phyloP scores from a whole-genome alignment of 345 rosid genomes.

The Gossypium ekmanianum region DNA sequence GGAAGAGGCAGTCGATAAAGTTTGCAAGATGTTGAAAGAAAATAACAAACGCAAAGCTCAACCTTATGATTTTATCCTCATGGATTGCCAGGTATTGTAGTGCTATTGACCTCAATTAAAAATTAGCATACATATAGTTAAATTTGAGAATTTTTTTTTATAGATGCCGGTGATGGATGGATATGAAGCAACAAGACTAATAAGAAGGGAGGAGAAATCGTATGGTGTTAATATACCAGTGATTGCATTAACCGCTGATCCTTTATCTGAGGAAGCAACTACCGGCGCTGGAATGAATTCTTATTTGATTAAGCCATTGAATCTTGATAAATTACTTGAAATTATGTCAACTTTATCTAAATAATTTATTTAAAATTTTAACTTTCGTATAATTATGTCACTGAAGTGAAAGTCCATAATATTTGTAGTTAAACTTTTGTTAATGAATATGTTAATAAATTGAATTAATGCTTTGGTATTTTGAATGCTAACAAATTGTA shows the following conservation, averaged over 20 bases:
- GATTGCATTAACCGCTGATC: conserved; percentile 33
- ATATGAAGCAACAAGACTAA: conserved; percentile 19
- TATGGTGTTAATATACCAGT: conserved; percentile 32
- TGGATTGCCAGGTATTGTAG: conserved; percentile 73
- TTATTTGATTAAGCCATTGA: conserved; percentile 32
- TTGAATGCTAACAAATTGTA: too few species aligned
- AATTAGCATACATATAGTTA: too few species aligned
- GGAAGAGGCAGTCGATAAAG: conserved; percentile 42
- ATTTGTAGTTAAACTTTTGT: too few species aligned
- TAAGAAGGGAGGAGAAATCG: conserved; percentile 26
- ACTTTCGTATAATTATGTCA: too few species aligned
- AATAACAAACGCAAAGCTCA: conserved; percentile 4
- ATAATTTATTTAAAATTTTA: too few species aligned
- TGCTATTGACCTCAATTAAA: not conserved
- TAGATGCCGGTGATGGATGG: conserved; percentile 18
- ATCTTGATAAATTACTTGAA: conserved; percentile 15
- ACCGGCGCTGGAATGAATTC: conserved; percentile 36
- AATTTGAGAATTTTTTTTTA: not conserved
- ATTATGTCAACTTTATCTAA: not conserved
- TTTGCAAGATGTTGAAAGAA: conserved; percentile 30
- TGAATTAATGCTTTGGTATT: too few species aligned
- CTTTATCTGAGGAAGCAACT: conserved; percentile 21
- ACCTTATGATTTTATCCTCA: conserved; percentile 61
- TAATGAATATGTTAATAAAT: too few species aligned
- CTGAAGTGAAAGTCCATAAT: too few species aligned